A percentile compares a stretch with the other conserved stretches of the same genome.
phyloP scores from a whole-genome alignment of 2,329 filamentous ascomycete species.

The Tricladium varicosporioides region DNA sequence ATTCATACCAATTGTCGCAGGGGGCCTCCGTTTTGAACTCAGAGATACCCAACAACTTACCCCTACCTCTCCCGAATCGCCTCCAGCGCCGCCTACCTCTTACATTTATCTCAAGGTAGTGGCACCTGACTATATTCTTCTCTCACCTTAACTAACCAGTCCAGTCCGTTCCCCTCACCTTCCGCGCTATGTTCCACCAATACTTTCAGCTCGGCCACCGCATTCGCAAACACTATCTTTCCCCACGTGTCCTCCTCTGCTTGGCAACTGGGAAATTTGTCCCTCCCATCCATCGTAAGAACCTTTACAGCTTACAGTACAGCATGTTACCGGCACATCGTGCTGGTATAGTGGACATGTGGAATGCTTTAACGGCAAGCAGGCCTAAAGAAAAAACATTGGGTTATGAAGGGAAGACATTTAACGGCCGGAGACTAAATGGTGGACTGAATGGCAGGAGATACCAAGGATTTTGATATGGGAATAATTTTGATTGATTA shows the following conservation, averaged over 20 bases:
- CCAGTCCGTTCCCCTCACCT: constrained; percentile 82
- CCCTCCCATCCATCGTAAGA: constrained; percentile 90
- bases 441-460: constrained; percentile 5
- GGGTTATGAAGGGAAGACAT: constrained; percentile 1
- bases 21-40: constrained; percentile 88
- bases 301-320: constrained; percentile 94
- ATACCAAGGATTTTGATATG: background rate
- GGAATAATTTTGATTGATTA: background rate
- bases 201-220: constrained; percentile 94
- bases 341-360: constrained; percentile 81
- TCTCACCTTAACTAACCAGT: constrained; percentile 15
- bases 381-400: constrained; percentile 3
- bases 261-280: constrained; percentile 89
- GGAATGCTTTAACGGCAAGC: constrained; percentile 45
- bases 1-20: constrained; percentile 38
- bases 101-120: constrained; percentile 81
- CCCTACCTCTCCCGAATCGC: constrained; percentile 31
- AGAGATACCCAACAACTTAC: constrained; percentile 63
- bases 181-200: constrained; percentile 94
- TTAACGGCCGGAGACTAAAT: constrained; percentile 10
- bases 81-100: constrained; percentile 56
- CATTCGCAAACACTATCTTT: constrained; percentile 92
- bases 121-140: background rate
- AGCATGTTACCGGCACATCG: constrained; percentile 89
- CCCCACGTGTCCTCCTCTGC: constrained; percentile 81